Evolutionary conservation across 2,329 filamentous ascomycete genomes (phyloP), one percentile per base, ranked within the genome.

Genomic region (Tolypocladium tropicale): DNA sequence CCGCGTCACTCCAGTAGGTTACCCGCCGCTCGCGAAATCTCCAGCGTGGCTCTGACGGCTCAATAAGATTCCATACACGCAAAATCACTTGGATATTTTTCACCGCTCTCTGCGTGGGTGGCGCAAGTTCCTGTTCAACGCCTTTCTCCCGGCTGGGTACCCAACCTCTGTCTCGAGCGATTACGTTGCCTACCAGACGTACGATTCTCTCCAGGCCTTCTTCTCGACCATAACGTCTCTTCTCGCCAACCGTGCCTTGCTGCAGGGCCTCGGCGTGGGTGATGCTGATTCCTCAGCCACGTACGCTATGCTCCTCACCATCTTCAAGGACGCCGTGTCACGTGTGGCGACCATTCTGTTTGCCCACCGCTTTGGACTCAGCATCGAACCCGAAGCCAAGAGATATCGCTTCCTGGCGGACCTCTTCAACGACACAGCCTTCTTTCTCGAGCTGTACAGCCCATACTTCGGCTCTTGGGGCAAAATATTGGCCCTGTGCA

Each of bases 321-420:
- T 95, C 59, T 75, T 94, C 11, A 90, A 94, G 61, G 89, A 94
- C 61, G 88, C 85, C 53, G 86, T 88, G 58, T 90, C 89, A 10
- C 83, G 90, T 7, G 74, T 95, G 30, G 89, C 89, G 1, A 96
- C 91, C 0, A 95, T 96, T 58, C 71, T 89, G 11, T 95, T 96
- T 68, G 92, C 91, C 1, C 86, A 95, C 68, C 80, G 83, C 48
- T 84, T 93, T 57, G 90, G 91, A 39, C 88, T 88, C 50, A 82
- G 88, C 34, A 86, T 96, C 52, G 90, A 95, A 69, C 89, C 90
- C 2, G 91, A 96, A 68, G 93, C 89, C 75, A 96, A 96, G 70
- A 86, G 83, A 70, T 96, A 92, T 71, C 86, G 91, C 18, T 86
- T 95, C 52, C 81, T 92, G 2, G 91, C 91, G 4, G 91, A 96